Base-by-base conservation (phyloP, 805 yeast species). In the Saccharomyces eubayanus region DNA sequence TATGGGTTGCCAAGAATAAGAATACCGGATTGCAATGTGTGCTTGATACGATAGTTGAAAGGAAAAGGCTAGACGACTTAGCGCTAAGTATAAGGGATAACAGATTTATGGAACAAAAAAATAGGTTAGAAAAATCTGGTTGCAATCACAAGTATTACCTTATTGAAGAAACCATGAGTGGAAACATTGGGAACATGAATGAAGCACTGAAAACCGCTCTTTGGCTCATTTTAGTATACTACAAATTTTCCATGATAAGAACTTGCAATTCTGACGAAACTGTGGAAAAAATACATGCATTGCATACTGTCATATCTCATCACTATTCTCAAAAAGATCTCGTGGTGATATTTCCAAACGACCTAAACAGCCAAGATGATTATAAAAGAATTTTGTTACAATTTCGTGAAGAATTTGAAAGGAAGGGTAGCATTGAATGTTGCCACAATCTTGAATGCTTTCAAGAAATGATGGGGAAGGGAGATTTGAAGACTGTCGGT, bases 21-120 rank as follows among this genome's bases (percentile, higher is more conserved):
- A 60, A 55, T 0, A 78, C 87, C 0, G 76, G 78, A 1, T 77
- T 78, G 51, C 84, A 84, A 52, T 89, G 84, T 4, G 85, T 88
- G 0, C 70, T 94, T 16, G 87, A 92, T 65, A 84, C 81, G 57
- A 85, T 94, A n/a, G 78, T 92, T 48, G 99, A 94, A 72, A 76
- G 99, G 41, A 94, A 94, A 69, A 73, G 97, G 53, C 69, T 91
- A 47, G 96, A 89, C 64, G 99, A 94, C 74, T 77, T 94, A 62
- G 86, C 86, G 0, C 64, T 75, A 31, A 87, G 96, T 51, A 89
- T 94, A 48, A 78, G 79, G 55, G 99, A 94, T 69, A 96, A 96
- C 1, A 72, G 99, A 50, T 90, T 86, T 62, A 75, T 77, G 52
- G 99, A 94, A 66, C 99, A 94, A 66, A 91, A 92, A 64, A 71